Base-by-base conservation (phyloP, 257 asterid genomes). In the Ligustrum vulgare region DNA sequence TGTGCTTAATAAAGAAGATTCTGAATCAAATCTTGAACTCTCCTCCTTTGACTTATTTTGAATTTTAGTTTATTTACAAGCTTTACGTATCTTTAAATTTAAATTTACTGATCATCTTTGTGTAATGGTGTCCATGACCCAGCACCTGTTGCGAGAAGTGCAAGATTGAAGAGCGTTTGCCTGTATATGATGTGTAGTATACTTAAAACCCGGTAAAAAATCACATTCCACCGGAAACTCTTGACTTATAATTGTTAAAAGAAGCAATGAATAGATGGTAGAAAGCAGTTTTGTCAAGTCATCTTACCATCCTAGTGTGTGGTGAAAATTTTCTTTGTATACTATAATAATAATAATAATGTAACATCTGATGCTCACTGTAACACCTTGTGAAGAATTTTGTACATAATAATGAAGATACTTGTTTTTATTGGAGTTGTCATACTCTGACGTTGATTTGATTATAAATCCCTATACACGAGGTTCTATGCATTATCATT, bases 61-160 rank as follows among this genome's bases (percentile, higher is more conserved):
- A 60, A 25, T 60, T 60, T 60, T 28, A 35, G 39, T 58, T 67
- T 67, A 5, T 41, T 43, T 54, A n/a, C 23, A 6, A 28, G 8
- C 32, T 20, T 3, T 51, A 51, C 8, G 25, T 60, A 11, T n/a
- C 4, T 56, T 56, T 6, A 72, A 11, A n/a, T n/a, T n/a, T n/a
- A n/a, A n/a, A 34, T 36, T 23, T 23, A 13, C 66, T 77, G 66
- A 69, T 64, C 20, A 43, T 20, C 35, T 10, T 22, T 28, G 71
- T 23, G 6, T 67, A 18, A 11, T 34, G 28, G 2, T 36, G 13
- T 13, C 58, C 25, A 11, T 15, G 51, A 43, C 33, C 77, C 93
- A 94, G 99, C 84, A 49, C 82, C 47, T 92, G 98, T 65, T 80
- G 93, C 25, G 98, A 87, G 32, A 92, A 87, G 87, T 94, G 99